Evolutionary conservation across 306 rosid species (phyloP), one percentile per base, ranked within the genome.

Genomic region (Lotus japonicus): DNA sequence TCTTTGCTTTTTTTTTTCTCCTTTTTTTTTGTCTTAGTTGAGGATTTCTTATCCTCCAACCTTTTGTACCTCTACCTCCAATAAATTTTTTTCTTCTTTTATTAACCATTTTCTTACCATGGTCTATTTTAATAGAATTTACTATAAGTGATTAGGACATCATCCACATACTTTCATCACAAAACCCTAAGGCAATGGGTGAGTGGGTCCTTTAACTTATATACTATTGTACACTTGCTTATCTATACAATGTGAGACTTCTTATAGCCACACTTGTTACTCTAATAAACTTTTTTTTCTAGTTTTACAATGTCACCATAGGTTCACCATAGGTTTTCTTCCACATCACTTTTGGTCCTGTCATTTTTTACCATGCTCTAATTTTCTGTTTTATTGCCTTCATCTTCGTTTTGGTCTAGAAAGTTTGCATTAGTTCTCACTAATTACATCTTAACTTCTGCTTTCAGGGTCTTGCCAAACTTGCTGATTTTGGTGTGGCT

Each of bases 401-500:
- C 0, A 5, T 58, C 5, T 53, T 49, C 49, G 41, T 59, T 33
- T 64, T 14, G 56, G 57, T 60, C 39, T 58, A 36, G 55, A 44
- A 71, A 58, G 5, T 57, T 51, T 72, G 41, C 59, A 31, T 58
- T 44, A 41, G 18, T 49, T 64, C 68, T 65, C 56, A 9, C 66
- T 35, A 57, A 58, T 13, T 45, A 39, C 45, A 46, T 52, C 12
- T 19, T 61, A 26, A 52, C 36, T 33, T 63, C 35, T 58, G 53
- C 81, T 74, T 81, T 70, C 79, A 95, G 99, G 99, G 99, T 66
- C 99, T 95, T 59, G 99, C 90, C 84, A 95, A 95, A 82, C 95
- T 95, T 60, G 99, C 99, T 76, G 99, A 95, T 90, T 95, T 95
- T 81, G 99, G 99, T 56, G 99, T 95, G 64, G 99, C 99, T 4